Evolutionary conservation across 139 green algal species (phyloP).

Genomic region (Chlorokybus atmophyticus): DNA sequence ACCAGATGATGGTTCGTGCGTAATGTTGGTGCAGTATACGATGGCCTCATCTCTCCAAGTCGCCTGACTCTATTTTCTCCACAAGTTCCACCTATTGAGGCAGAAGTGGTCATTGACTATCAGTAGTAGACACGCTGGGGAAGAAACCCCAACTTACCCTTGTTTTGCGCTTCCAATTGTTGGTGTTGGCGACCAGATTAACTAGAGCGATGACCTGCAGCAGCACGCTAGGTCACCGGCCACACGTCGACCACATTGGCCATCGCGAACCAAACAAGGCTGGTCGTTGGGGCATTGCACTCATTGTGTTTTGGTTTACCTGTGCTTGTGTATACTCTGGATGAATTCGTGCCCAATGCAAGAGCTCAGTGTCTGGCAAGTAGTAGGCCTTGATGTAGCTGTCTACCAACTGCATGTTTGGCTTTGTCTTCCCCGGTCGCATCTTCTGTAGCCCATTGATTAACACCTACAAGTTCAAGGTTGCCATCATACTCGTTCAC

Average conservation of each 20-base stretch:
- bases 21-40: no score
- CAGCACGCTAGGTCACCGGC: background rate
- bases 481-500: no score
- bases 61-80: conserved; percentile 24
- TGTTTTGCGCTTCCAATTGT: conserved; percentile 29
- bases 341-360: no score
- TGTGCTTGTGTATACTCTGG: background rate
- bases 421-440: background rate
- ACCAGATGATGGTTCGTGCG: no score
- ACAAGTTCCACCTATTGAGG: no score
- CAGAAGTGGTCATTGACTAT: no score
- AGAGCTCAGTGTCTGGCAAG: no score
- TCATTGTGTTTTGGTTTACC: background rate
- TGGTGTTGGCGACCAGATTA: conserved; percentile 22
- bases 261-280: background rate
- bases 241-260: background rate
- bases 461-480: no score
- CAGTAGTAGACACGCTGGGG: no score
- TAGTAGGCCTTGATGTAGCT: conserved; percentile 25
- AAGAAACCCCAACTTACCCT: no score
- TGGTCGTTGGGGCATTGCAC: no score
- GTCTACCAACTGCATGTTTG: conserved; percentile 23
- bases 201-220: conserved; percentile 18
- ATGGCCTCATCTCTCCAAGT: no score
- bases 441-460: conserved; percentile 15